Conservation (phyloP, 2,329 filamentous ascomycete species). For the Colletotrichum phormii region DNA sequence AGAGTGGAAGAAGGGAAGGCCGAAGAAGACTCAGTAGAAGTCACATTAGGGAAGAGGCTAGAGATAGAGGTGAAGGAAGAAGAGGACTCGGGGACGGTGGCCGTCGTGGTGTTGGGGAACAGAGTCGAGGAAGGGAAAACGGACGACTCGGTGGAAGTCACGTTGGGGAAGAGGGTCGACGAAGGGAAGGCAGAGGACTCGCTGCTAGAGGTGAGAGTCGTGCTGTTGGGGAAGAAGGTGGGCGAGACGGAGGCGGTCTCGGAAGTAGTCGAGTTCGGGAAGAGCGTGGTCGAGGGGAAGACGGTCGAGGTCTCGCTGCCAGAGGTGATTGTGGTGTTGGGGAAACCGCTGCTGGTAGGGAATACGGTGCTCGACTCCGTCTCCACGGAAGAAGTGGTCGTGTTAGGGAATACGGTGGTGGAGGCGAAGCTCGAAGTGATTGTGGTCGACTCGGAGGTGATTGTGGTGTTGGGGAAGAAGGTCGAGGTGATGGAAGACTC, state of each 20-base stretch:
- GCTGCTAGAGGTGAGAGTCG: not conserved
- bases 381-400: not conserved
- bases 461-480: slow-evolving; percentile 2
- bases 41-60: slow-evolving; percentile 13
- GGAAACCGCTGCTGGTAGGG: slow-evolving; percentile 5
- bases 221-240: slow-evolving; percentile 15
- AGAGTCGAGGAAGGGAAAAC: not conserved
- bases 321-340: slow-evolving; percentile 7
- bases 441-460: not conserved
- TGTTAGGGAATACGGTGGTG: slow-evolving; percentile 6
- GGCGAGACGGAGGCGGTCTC: slow-evolving; percentile 1
- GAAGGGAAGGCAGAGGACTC: not conserved
- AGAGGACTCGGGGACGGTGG: not conserved
- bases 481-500: not conserved
- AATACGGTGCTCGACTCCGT: not conserved
- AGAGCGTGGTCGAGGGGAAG: not conserved
- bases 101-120: not conserved
- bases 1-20: not conserved
- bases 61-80: not conserved
- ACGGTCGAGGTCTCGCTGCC: not conserved
- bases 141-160: not conserved
- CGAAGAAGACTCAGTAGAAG: not conserved
- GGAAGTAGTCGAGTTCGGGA: slow-evolving; percentile 11
- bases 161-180: slow-evolving; percentile 20
- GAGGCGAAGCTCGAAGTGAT: not conserved